phyloP scores from a whole-genome alignment of 192 early-diverging fungal species.

The Helicostylum pulchrum region DNA sequence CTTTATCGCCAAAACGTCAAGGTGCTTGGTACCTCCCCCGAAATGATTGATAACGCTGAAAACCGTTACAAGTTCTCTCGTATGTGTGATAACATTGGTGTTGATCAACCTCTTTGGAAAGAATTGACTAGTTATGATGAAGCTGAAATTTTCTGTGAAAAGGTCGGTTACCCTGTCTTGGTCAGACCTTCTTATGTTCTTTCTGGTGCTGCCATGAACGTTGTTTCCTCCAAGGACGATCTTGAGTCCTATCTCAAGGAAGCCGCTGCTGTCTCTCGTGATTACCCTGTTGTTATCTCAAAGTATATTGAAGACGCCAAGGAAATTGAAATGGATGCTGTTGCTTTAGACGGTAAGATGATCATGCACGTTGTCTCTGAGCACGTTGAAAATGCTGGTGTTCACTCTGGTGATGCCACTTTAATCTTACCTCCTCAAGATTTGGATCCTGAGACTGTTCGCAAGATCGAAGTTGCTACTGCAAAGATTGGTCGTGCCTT shows the following conservation, averaged over 20 bases:
- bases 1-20: constrained; percentile 89
- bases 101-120: constrained; percentile 97
- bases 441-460: constrained; percentile 89
- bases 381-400: constrained; percentile 98
- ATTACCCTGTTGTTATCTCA: constrained; percentile 94
- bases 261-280: constrained; percentile 91
- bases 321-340: constrained; percentile 98
- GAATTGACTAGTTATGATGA: constrained; percentile 88
- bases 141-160: constrained; percentile 84
- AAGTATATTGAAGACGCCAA: constrained; percentile 98
- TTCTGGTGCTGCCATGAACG: constrained; percentile 98
- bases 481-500: constrained; percentile 89
- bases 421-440: constrained; percentile 93
- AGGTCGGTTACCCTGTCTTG: constrained; percentile 92
- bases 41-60: constrained; percentile 96
- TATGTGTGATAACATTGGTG: constrained; percentile 93
- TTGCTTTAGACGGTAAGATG: constrained; percentile 89
- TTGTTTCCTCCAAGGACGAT: constrained; percentile 81
- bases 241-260: constrained; percentile 82
- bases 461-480: constrained; percentile 91
- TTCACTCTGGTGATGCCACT: constrained; percentile 98
- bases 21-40: constrained; percentile 92
- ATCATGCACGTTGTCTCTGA: constrained; percentile 94
- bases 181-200: constrained; percentile 98
- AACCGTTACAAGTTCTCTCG: constrained; percentile 98